These are phyloP conservation scores for Mycena vulgaris DNA, from an alignment of 768 basidiomycete species.

Conservation along the genomic window DNA sequence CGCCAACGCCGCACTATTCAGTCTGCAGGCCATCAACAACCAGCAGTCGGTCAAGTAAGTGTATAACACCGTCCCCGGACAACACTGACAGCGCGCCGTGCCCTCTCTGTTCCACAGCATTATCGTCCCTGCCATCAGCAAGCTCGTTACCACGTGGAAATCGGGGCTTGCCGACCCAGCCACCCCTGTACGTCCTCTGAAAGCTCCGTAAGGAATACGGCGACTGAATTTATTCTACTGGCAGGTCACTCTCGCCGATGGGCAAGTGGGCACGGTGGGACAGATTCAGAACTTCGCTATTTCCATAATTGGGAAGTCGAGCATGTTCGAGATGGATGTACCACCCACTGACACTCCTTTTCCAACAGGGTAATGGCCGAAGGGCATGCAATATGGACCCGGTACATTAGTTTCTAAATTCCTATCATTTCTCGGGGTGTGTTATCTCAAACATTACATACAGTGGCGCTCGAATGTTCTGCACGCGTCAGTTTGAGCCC, in stretches of 20 bases:
- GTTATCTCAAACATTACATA: background rate
- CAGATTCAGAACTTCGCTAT: background rate
- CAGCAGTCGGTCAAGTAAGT: conserved; percentile 1
- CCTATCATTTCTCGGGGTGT: conserved; percentile 1
- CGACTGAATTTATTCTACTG: conserved; percentile 6
- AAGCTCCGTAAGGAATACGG: conserved; percentile 8
- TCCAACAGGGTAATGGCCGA: conserved; percentile 12
- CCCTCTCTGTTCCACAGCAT: conserved; percentile 6
- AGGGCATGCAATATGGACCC: conserved; percentile 2
- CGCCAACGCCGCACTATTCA: conserved; percentile 12
- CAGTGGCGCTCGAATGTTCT: too few species aligned
- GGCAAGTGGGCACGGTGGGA: conserved; percentile 1
- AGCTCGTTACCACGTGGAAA: conserved; percentile 6
- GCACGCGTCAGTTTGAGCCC: too few species aligned
- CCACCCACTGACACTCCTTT: conserved; percentile 1
- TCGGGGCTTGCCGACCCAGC: conserved; percentile 7
- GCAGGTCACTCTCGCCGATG: conserved; percentile 10
- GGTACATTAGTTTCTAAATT: conserved; percentile 9
- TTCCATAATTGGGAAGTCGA: conserved; percentile 2
- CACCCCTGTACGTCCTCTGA: conserved; percentile 7
- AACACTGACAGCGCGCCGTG: conserved; percentile 3
- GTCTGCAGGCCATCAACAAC: conserved; percentile 5
- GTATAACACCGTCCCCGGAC: conserved; percentile 3
- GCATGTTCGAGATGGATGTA: conserved; percentile 3
- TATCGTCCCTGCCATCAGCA: conserved; percentile 8